Base-by-base conservation (phyloP, 202 grass and related monocot species). In the Elaeis oleifera region DNA sequence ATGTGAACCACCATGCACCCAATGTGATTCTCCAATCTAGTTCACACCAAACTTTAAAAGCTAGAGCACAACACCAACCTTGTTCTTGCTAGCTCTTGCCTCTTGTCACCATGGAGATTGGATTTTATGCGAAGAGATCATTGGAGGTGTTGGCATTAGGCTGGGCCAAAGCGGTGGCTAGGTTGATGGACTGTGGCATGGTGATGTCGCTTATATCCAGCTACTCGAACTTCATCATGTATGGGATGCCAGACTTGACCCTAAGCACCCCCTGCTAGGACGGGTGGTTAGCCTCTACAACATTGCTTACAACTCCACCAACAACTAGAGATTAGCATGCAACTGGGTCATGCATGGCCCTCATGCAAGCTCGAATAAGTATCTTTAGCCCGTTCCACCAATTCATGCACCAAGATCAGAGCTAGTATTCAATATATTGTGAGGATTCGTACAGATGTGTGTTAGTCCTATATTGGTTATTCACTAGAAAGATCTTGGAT, bases 241-340 rank as follows among this genome's bases (percentile, higher is more conserved):
- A 44, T 23, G 65, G 76, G 9, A 22, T 20, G 26, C 60, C 67
- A 16, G 68, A 68, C 28, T 79, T 83, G 2, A 19, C n/a, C 1
- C 73, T 81, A 5, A 83, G 83, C 27, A 74, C 83, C 16, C 36
- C 70, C 56, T 86, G 79, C 74, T 90, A 79, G 71, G 76, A 78
- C 0, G 80, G 83, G 65, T 90, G 32, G 27, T 54, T 23, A 58
- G 32, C 21, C 61, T 90, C 18, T 83, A 83, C 54, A 76, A 53
- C 56, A 61, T 86, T 17, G 65, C 83, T 0, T 31, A 53, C 15
- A 79, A 86, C 60, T 90, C 87, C 0, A 21, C 63, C 0, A 83
- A 87, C 51, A 90, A 90, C 60, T 71, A 68, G 71, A 71, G 76
- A 16, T 75, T 76, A 16, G 74, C 85, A 28, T 90, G 88, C 61